A percentile compares a stretch with the other conserved stretches of the same genome.
phyloP scores from a whole-genome alignment of 2,329 filamentous ascomycete species.

The Xylariales sp. region DNA sequence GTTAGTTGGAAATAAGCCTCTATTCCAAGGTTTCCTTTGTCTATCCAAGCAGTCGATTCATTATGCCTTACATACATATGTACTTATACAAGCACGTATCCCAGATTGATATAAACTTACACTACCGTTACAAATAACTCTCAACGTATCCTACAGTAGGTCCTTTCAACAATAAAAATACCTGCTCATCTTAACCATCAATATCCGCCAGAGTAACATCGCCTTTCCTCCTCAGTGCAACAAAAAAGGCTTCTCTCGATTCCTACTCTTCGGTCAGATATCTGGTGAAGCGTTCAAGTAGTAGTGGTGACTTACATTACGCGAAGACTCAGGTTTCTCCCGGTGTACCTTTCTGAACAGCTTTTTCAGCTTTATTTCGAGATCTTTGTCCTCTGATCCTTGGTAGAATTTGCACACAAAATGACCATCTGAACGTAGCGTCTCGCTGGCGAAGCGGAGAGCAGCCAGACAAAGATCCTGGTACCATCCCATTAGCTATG shows the following conservation, averaged over 20 bases:
- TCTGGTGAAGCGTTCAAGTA: neutral
- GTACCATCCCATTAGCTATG: neutral
- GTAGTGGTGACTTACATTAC: slow-evolving; percentile 57
- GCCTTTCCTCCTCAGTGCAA: slow-evolving; percentile 67
- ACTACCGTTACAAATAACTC: too few species aligned
- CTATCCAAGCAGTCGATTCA: too few species aligned
- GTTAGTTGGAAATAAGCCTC: too few species aligned
- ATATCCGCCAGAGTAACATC: slow-evolving; percentile 25
- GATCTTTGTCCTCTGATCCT: slow-evolving; percentile 74
- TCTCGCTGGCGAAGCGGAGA: slow-evolving; percentile 79
- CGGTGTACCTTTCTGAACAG: slow-evolving; percentile 78
- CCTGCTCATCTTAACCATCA: slow-evolving; percentile 5
- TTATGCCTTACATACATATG: too few species aligned
- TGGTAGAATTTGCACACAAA: slow-evolving; percentile 99
- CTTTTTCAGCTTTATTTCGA: slow-evolving; percentile 70
- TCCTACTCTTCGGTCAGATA: slow-evolving; percentile 46
- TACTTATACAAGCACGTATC: too few species aligned
- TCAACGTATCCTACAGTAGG: too few species aligned
- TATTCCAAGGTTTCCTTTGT: too few species aligned
- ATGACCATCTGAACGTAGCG: slow-evolving; percentile 75
- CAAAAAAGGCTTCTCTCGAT: slow-evolving; percentile 82
- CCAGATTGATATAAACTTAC: too few species aligned
- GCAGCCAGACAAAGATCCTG: slow-evolving; percentile 90
- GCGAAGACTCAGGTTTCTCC: slow-evolving; percentile 88
- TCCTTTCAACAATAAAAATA: too few species aligned